Percentiles rank a stretch among this genome's conserved stretches.
phyloP scores from a whole-genome alignment of 768 basidiomycete species.

The Rhodosporidiobolus sp. region DNA sequence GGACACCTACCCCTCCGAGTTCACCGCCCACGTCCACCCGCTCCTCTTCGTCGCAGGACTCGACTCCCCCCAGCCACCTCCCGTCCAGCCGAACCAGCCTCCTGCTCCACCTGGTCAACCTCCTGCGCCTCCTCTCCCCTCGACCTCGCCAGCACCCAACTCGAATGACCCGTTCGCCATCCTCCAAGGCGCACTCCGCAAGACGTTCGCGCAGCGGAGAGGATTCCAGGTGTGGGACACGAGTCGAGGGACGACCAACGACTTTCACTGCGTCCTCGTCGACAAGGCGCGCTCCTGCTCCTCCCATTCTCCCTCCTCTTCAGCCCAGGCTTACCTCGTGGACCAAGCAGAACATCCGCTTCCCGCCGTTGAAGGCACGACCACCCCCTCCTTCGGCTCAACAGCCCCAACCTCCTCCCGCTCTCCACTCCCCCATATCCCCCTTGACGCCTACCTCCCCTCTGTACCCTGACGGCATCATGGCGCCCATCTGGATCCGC shows the following conservation, averaged over 20 bases:
- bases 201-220: conserved; percentile 56
- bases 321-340: not conserved
- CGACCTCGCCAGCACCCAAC: conserved; percentile 15
- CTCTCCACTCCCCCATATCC: conserved; percentile 80
- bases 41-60: conserved; percentile 94
- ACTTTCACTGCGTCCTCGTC: conserved; percentile 79
- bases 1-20: conserved; percentile 90
- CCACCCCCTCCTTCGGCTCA: conserved; percentile 46
- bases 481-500: conserved; percentile 96
- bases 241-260: conserved; percentile 38
- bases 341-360: conserved; percentile 60
- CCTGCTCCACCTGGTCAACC: not conserved
- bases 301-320: not conserved
- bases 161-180: conserved; percentile 54
- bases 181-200: conserved; percentile 64
- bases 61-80: conserved; percentile 45
- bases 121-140: too few species aligned
- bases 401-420: conserved; percentile 47
- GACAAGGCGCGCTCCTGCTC: conserved; percentile 59
- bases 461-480: conserved; percentile 87
- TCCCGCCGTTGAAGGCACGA: conserved; percentile 77
- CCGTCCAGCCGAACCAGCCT: conserved; percentile 36
- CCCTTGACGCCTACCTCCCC: conserved; percentile 85
- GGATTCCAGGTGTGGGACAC: conserved; percentile 46
- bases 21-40: conserved; percentile 81